Base-by-base conservation (phyloP, 371 early-diverging fungal species). In the Capillidium heterosporum region DNA sequence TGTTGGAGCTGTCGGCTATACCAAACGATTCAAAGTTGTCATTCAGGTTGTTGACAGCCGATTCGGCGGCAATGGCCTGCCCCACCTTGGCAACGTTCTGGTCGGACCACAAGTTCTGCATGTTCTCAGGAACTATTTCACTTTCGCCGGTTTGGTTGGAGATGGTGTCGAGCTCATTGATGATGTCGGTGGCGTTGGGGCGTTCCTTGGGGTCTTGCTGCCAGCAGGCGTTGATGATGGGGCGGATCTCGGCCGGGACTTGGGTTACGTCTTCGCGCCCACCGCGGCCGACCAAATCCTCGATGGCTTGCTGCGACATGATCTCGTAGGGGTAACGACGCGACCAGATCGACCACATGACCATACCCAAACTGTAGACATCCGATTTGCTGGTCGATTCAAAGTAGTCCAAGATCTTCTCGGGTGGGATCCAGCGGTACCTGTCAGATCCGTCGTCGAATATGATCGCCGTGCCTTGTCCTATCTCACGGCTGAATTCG, bases 391-490 rank as follows among this genome's bases (percentile, higher is more conserved):
- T 53, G 23, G 53, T 53, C 3, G 17, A 53, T 3, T 35, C 35
- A 23, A 32, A 53, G 23, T 53, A 49, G 19, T 49, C 49, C 39
- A 23, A 8, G 8, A 39, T 39, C 26, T 53, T 53, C 23, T 53
- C 41, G 19, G 53, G 41, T 13, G 53, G 53, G 39, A 53, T 53
- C 53, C 53, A 53, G 26, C 53, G 53, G 26, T 53, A 53, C n/a
- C 53, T 2, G 39, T 53, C 53, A 11, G 53, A 53, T 11, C 49
- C 53, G 8, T 40, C 53, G 24, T 53, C 53, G 15, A 23, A 15
- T n/a, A 21, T 26, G 5, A 53, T 11, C 5, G 39, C 24, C 7
- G 53, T 53, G 10, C 41, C 53, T 13, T 19, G n/a, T 17, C 13
- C n/a, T 19, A 32, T 26, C 39, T 53, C 53, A n/a, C 53, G 31